Evolutionary conservation across 768 basidiomycete genomes (phyloP).

Genomic region (Lactarius hengduanensis): DNA sequence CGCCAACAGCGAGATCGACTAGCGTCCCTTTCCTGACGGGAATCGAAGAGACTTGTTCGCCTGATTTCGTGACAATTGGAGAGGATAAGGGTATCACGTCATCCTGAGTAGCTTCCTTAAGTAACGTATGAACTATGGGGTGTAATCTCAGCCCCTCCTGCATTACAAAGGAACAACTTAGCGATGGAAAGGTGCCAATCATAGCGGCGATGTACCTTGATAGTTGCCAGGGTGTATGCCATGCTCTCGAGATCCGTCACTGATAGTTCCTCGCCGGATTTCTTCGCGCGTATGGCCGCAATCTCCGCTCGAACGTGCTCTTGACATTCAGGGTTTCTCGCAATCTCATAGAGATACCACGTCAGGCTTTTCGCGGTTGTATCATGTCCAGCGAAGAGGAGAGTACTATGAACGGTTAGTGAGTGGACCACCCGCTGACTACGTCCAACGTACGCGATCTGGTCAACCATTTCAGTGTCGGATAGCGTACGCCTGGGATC

Average conservation of each 20-base stretch:
- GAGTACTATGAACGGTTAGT: neutral
- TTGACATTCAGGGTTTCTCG: slow-evolving; percentile 5
- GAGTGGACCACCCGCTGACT: neutral
- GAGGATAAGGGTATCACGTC: slow-evolving; percentile 29
- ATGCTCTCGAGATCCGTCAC: slow-evolving; percentile 10
- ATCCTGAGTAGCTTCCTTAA: slow-evolving; percentile 25
- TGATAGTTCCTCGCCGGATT: neutral
- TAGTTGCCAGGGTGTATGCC: slow-evolving; percentile 3
- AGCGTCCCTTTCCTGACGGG: slow-evolving; percentile 10
- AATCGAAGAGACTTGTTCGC: slow-evolving; percentile 9
- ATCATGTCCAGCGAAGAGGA: slow-evolving; percentile 6
- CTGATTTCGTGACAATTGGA: slow-evolving; percentile 9
- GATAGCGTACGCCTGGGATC: slow-evolving; percentile 19
- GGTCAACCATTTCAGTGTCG: slow-evolving; percentile 27
- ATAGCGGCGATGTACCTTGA: slow-evolving; percentile 2
- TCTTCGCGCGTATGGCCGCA: slow-evolving; percentile 10
- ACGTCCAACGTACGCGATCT: slow-evolving; percentile 18
- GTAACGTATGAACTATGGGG: slow-evolving; percentile 14
- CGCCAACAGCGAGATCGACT: slow-evolving; percentile 1
- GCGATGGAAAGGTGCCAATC: too few species aligned
- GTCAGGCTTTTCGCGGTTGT: neutral
- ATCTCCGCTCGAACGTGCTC: slow-evolving; percentile 20
- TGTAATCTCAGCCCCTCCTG: slow-evolving; percentile 21
- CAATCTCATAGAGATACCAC: slow-evolving; percentile 5
- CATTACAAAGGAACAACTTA: neutral